A percentile compares a stretch with the other conserved stretches of the same genome.
These are phyloP conservation scores for Xerophyta viscosa DNA, from an alignment of 106 monocot genomes.

Conservation along the genomic window DNA sequence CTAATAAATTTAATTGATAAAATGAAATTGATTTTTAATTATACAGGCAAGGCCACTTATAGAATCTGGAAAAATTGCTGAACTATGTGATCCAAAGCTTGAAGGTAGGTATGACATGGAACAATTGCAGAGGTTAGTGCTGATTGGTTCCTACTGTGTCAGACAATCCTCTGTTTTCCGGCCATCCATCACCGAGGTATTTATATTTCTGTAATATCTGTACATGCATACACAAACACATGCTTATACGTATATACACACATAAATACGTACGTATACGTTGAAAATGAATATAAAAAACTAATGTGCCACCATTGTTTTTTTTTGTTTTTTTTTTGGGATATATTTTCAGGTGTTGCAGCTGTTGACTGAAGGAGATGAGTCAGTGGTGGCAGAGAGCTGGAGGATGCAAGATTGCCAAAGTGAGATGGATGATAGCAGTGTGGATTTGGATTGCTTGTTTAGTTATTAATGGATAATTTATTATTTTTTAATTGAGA, in stretches of 20 bases:
- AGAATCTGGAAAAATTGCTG: slow-evolving; percentile 26
- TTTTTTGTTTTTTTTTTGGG: background rate
- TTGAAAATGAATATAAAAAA: too few species aligned
- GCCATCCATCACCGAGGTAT: slow-evolving; percentile 58
- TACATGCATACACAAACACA: too few species aligned
- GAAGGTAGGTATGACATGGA: slow-evolving; percentile 21
- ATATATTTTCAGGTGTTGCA: slow-evolving; percentile 35
- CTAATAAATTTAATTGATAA: background rate
- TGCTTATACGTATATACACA: too few species aligned
- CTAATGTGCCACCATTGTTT: too few species aligned
- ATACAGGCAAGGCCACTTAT: slow-evolving; percentile 51
- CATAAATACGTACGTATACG: too few species aligned
- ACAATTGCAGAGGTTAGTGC: slow-evolving; percentile 36
- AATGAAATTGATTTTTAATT: background rate
- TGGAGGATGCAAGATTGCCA: slow-evolving; percentile 31
- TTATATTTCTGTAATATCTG: too few species aligned
- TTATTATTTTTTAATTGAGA: too few species aligned
- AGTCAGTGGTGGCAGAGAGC: slow-evolving; percentile 18
- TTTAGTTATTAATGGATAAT: too few species aligned
- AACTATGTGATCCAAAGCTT: slow-evolving; percentile 46
- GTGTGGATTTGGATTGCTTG: slow-evolving; percentile 10
- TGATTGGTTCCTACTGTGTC: slow-evolving; percentile 43
- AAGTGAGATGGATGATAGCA: slow-evolving; percentile 28
- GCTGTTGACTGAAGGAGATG: slow-evolving; percentile 22
- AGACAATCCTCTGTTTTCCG: slow-evolving; percentile 47